Base-by-base conservation (phyloP, 2,329 filamentous ascomycete genomes). In the Scedosporium aurantiacum region DNA sequence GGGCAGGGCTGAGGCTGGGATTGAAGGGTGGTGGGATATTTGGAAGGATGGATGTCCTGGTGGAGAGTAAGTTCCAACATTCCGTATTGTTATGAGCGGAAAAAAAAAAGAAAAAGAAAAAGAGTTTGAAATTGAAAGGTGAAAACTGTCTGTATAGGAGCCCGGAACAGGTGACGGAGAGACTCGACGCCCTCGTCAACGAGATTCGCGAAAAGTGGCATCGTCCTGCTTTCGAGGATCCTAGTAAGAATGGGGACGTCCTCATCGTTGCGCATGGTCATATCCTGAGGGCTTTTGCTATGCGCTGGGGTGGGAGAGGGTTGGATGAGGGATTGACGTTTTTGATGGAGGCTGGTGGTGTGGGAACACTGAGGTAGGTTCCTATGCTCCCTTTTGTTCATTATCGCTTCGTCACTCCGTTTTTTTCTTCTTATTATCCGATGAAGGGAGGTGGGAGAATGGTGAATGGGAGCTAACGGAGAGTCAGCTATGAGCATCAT, bases 1-100 rank as follows among this genome's bases (percentile, higher is more conserved):
- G 60, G 68, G 76, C 66, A 81, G 82, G 58, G 78, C 75, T 63
- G 76, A 80, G 67, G 76, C 83, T 63, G 89, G 88, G 6, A 75
- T 81, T 21, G 66, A 76, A 47, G 79, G 76, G 3, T 72, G 75
- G 25, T 95, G 90, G 90, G 88, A 94, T 74, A 95, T 96, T 65
- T 96, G 91, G 91, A 79, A 77, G n/a, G 90, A 95, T 70, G 91
- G 91, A 0, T 96, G 91, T 73, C 88, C 87, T 1, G 89, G 86
- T 2, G 91, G 91, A 71, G 91, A 96, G 87, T 89, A 74, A 72
- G 84, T 80, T 37, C 18, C 7, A 45, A 18, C 41, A 14, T 45
- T 45, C 6, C 41, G 41, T 45, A 16, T 45, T 45, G 5, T 45
- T 16, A 5, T 18, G 41, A 45, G 37, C 37, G 23, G 23, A 27